Evolutionary conservation across 2,329 filamentous ascomycete genomes (phyloP).

Genomic region (Scytalidium lignicola): DNA sequence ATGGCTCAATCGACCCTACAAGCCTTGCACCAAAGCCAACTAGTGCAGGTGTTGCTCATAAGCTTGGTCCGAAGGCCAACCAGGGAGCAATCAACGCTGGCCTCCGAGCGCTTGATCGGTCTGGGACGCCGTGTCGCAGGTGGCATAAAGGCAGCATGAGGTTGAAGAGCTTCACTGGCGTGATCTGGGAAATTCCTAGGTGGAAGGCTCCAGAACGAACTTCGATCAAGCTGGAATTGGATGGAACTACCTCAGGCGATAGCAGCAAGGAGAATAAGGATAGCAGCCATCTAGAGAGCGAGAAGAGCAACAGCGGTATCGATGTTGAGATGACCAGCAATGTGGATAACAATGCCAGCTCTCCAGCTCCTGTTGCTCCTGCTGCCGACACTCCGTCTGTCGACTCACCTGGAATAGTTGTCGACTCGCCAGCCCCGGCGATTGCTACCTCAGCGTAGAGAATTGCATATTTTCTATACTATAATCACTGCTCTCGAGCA

Average conservation of each 20-base stretch:
- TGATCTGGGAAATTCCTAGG: slow-evolving; percentile 72
- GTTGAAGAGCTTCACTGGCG: slow-evolving; percentile 89
- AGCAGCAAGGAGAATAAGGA: slow-evolving; percentile 63
- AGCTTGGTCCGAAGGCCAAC: slow-evolving; percentile 93
- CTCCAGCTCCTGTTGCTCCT: slow-evolving; percentile 41
- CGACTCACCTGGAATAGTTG: neutral
- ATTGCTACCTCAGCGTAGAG: slow-evolving; percentile 10
- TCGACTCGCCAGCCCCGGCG: slow-evolving; percentile 5
- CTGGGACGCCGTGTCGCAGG: slow-evolving; percentile 84
- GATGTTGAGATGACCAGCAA: slow-evolving; percentile 56
- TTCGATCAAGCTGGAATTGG: slow-evolving; percentile 38
- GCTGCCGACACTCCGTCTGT: slow-evolving; percentile 24
- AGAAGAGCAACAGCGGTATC: slow-evolving; percentile 54
- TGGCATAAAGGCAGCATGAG: slow-evolving; percentile 81
- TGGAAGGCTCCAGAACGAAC: slow-evolving; percentile 72
- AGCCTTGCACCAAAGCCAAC: slow-evolving; percentile 37
- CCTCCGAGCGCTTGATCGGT: slow-evolving; percentile 86
- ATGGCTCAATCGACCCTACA: slow-evolving; percentile 56
- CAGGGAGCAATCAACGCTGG: slow-evolving; percentile 96
- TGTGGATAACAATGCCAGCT: slow-evolving; percentile 32
- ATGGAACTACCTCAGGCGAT: slow-evolving; percentile 40
- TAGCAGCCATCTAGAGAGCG: slow-evolving; percentile 49
- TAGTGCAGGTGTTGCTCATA: slow-evolving; percentile 51
- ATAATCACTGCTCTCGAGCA: neutral
- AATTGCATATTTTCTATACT: neutral